phyloP scores from a whole-genome alignment of 2,329 filamentous ascomycete species.

The Salinomyces thailandicus region DNA sequence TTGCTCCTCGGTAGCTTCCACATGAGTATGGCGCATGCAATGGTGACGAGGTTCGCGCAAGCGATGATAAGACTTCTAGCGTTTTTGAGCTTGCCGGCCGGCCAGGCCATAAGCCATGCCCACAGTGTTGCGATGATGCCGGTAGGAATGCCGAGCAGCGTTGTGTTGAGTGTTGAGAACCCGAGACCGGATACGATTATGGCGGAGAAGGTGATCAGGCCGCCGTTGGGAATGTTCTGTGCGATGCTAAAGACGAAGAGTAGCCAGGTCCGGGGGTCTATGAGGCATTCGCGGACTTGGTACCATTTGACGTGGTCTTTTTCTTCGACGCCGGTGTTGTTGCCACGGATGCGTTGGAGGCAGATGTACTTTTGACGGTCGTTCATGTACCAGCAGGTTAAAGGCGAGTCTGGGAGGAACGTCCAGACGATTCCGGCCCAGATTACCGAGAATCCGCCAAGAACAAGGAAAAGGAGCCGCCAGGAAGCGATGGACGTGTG shows the following conservation, averaged over 20 bases:
- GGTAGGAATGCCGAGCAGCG: slow-evolving; percentile 10
- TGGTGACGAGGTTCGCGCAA: slow-evolving; percentile 17
- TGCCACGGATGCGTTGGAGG: slow-evolving; percentile 27
- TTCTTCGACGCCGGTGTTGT: slow-evolving; percentile 39
- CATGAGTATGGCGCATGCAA: slow-evolving; percentile 23
- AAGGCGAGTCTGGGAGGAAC: slow-evolving; percentile 41
- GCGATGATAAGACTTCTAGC: slow-evolving; percentile 17
- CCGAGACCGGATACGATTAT: slow-evolving; percentile 13
- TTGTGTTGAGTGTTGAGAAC: slow-evolving; percentile 8
- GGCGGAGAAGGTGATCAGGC: slow-evolving; percentile 10
- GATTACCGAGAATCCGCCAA: slow-evolving; percentile 1
- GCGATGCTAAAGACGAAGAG: slow-evolving; percentile 10
- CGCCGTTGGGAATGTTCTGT: slow-evolving; percentile 13
- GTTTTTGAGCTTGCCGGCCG: slow-evolving; percentile 6
- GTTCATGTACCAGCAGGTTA: slow-evolving; percentile 43
- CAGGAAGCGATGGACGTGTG: slow-evolving; percentile 15
- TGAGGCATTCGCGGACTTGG: slow-evolving; percentile 43
- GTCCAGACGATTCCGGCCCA: slow-evolving; percentile 15
- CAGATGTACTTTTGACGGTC: slow-evolving; percentile 41
- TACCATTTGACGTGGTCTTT: slow-evolving; percentile 37
- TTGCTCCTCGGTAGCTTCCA: slow-evolving; percentile 28
- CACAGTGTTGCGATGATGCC: slow-evolving; percentile 11
- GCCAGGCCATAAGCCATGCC: slow-evolving; percentile 6
- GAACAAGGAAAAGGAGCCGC: slow-evolving; percentile 6
- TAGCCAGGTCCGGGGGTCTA: slow-evolving; percentile 49